Percentiles rank a stretch among this genome's conserved stretches.
These are phyloP conservation scores for Erysimum cheiranthoides DNA, from an alignment of 345 rosid genomes.

Conservation along the genomic window DNA sequence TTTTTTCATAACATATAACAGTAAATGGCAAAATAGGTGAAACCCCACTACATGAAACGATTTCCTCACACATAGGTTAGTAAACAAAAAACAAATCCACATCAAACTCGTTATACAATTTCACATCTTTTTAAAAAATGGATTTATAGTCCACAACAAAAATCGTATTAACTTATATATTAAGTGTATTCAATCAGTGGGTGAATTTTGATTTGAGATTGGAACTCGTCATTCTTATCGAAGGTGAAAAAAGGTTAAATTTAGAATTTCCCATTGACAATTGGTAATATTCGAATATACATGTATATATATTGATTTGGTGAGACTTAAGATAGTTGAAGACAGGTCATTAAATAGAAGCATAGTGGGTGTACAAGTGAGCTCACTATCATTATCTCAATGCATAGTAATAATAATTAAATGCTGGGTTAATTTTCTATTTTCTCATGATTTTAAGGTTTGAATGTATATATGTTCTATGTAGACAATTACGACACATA, in stretches of 20 bases:
- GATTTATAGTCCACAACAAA: neutral
- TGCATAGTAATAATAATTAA: slow-evolving; percentile 25
- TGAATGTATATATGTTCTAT: slow-evolving; percentile 20
- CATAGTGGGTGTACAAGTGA: slow-evolving; percentile 52
- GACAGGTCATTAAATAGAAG: slow-evolving; percentile 44
- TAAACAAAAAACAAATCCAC: neutral
- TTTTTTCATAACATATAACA: neutral
- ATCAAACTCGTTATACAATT: slow-evolving; percentile 23
- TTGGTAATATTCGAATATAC: slow-evolving; percentile 25
- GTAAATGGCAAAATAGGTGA: slow-evolving; percentile 31
- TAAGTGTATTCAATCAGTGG: neutral
- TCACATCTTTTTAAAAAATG: slow-evolving; percentile 1
- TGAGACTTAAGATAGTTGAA: slow-evolving; percentile 43
- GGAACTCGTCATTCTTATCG: neutral
- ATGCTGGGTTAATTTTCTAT: slow-evolving; percentile 38
- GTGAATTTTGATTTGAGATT: neutral
- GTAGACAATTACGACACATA: slow-evolving; percentile 33
- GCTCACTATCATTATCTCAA: slow-evolving; percentile 51
- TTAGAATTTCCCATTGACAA: neutral
- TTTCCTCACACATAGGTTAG: slow-evolving; percentile 18
- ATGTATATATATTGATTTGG: slow-evolving; percentile 27
- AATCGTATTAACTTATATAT: neutral
- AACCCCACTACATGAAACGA: slow-evolving; percentile 27
- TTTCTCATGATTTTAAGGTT: slow-evolving; percentile 48
- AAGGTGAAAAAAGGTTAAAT: neutral